Percentiles rank a stretch among this genome's conserved stretches.
These are phyloP conservation scores for Scheffersomyces titani DNA, from an alignment of 1,139 yeast species.

Conservation along the genomic window DNA sequence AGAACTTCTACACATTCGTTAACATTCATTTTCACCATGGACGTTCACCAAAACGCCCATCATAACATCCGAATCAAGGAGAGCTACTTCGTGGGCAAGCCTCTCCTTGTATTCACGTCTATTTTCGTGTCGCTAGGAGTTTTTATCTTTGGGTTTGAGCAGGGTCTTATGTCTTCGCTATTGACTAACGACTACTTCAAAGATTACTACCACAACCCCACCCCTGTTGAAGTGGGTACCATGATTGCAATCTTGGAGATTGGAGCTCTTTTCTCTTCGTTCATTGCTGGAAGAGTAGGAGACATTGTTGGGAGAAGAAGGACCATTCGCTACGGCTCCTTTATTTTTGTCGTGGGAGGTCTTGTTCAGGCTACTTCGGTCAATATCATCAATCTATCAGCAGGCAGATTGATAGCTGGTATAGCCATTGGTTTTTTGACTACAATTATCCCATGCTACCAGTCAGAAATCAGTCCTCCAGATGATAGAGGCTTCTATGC, in stretches of 20 bases:
- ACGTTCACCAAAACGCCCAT: slow-evolving; percentile 16
- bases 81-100: slow-evolving; percentile 51
- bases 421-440: slow-evolving; percentile 86
- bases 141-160: slow-evolving; percentile 63
- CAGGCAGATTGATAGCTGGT: slow-evolving; percentile 82
- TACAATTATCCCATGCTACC: slow-evolving; percentile 95
- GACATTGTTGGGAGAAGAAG: slow-evolving; percentile 79
- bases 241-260: slow-evolving; percentile 84
- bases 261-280: slow-evolving; percentile 81
- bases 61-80: slow-evolving; percentile 40
- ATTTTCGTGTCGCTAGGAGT: slow-evolving; percentile 62
- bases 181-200: slow-evolving; percentile 73
- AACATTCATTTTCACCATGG: slow-evolving; percentile 8
- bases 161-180: slow-evolving; percentile 61
- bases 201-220: slow-evolving; percentile 69
- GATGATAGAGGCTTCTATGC: slow-evolving; percentile 87
- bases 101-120: slow-evolving; percentile 56
- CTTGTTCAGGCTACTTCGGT: slow-evolving; percentile 63
- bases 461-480: slow-evolving; percentile 88
- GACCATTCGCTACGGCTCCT: slow-evolving; percentile 81
- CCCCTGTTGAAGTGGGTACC: slow-evolving; percentile 68
- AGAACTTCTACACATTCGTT: neutral
- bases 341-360: slow-evolving; percentile 82
- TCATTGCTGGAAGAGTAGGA: slow-evolving; percentile 74
- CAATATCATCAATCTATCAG: slow-evolving; percentile 52